Conservation (phyloP, 176 grass and related monocot genomes). For the Aechmea fasciata region DNA sequence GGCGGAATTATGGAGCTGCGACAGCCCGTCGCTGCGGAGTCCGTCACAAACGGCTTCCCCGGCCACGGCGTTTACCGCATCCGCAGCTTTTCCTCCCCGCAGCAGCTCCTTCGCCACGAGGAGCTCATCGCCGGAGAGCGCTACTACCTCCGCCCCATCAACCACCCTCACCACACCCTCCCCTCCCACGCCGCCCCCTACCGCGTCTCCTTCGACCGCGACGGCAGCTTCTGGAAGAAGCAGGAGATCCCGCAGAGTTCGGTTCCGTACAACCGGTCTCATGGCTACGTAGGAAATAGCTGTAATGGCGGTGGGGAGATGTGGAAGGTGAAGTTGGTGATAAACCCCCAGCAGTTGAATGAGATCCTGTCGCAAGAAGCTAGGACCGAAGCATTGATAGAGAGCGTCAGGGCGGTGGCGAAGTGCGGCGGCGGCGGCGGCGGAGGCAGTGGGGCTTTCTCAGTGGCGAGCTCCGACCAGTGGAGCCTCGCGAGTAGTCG, state of each 20-base stretch:
- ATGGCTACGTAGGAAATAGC: neutral
- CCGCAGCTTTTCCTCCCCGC: neutral
- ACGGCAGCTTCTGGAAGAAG: neutral
- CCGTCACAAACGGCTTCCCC: conserved; percentile 1
- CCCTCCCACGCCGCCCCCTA: neutral
- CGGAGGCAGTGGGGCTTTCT: neutral
- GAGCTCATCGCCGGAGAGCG: neutral
- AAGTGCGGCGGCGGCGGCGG: neutral
- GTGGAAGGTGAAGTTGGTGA: conserved; percentile 9
- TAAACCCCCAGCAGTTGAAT: neutral
- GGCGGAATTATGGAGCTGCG: conserved; percentile 3
- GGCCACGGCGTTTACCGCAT: neutral
- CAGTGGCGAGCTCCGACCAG: neutral
- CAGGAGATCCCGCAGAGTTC: neutral
- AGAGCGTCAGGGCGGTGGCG: neutral
- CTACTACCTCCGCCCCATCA: conserved; percentile 1
- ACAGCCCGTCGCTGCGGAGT: neutral
- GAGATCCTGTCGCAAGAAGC: neutral
- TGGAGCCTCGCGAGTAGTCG: neutral
- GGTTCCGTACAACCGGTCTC: neutral
- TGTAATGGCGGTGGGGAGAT: neutral
- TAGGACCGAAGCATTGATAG: neutral
- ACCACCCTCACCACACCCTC: neutral
- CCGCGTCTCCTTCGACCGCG: neutral
- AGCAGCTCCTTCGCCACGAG: neutral